Conservation (phyloP, 768 basidiomycete genomes). For the Kwoniella dendrophila region DNA sequence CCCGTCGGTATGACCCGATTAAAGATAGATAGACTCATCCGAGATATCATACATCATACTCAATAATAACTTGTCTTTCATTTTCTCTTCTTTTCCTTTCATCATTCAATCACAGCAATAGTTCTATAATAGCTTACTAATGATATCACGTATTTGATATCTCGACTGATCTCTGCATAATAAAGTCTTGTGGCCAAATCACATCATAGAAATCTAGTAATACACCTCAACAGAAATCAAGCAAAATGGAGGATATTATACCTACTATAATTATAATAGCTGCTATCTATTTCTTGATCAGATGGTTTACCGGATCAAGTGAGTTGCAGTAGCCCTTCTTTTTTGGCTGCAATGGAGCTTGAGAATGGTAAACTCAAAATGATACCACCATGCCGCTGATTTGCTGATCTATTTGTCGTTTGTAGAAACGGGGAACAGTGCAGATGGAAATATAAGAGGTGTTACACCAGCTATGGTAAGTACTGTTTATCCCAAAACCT, state of each 20-base stretch:
- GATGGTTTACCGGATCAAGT: conserved; percentile 35
- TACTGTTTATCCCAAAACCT: neutral
- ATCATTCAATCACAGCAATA: no score
- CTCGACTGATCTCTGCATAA: no score
- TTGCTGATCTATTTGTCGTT: neutral
- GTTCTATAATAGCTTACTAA: no score
- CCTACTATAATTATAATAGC: conserved; percentile 40
- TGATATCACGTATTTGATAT: no score
- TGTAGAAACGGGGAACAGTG: conserved; percentile 12
- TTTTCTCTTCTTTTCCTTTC: no score
- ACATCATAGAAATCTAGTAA: neutral
- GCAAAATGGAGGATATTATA: conserved; percentile 37
- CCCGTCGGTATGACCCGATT: no score
- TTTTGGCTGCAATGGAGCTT: neutral
- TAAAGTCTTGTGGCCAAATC: neutral
- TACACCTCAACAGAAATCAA: neutral
- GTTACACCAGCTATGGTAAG: conserved; percentile 41
- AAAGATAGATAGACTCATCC: no score
- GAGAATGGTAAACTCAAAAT: neutral
- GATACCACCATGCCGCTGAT: neutral
- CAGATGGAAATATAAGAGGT: conserved; percentile 32
- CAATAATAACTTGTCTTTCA: no score
- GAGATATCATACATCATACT: no score
- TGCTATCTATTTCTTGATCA: conserved; percentile 33
- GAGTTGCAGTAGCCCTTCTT: conserved; percentile 10